phyloP scores from a whole-genome alignment of 306 rosid species.

The Casuarina glauca region DNA sequence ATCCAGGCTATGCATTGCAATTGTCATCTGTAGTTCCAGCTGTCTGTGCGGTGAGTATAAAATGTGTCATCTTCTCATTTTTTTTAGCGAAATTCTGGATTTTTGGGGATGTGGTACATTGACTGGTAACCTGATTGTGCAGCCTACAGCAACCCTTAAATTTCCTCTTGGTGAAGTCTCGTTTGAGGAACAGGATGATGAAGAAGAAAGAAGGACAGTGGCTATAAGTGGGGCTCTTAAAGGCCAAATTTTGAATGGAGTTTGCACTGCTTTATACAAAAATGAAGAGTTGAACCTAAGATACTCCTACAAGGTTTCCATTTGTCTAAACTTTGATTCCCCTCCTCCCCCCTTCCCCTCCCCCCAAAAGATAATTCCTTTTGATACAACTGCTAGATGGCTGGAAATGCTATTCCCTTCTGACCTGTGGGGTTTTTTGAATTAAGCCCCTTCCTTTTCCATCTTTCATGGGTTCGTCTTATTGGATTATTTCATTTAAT shows the following conservation, averaged over 20 bases:
- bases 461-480: neutral
- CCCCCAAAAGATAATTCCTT: neutral
- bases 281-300: constrained; percentile 71
- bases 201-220: constrained; percentile 47
- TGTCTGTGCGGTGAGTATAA: constrained; percentile 53
- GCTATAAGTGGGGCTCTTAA: constrained; percentile 67
- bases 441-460: constrained; percentile 9
- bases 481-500: neutral
- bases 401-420: constrained; percentile 1
- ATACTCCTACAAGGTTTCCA: constrained; percentile 70
- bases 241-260: constrained; percentile 57
- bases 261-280: constrained; percentile 63
- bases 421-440: neutral
- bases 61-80: neutral
- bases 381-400: neutral
- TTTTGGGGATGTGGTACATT: neutral
- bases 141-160: constrained; percentile 88
- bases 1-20: constrained; percentile 69
- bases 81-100: neutral
- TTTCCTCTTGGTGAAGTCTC: constrained; percentile 87
- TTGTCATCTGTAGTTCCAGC: constrained; percentile 77
- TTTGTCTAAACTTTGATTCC: neutral
- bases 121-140: constrained; percentile 30
- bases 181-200: constrained; percentile 66
- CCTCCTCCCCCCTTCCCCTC: neutral